Evolutionary conservation across 495 filamentous ascomycete genomes (phyloP).

Genomic region (Lasiosphaeria ovina): DNA sequence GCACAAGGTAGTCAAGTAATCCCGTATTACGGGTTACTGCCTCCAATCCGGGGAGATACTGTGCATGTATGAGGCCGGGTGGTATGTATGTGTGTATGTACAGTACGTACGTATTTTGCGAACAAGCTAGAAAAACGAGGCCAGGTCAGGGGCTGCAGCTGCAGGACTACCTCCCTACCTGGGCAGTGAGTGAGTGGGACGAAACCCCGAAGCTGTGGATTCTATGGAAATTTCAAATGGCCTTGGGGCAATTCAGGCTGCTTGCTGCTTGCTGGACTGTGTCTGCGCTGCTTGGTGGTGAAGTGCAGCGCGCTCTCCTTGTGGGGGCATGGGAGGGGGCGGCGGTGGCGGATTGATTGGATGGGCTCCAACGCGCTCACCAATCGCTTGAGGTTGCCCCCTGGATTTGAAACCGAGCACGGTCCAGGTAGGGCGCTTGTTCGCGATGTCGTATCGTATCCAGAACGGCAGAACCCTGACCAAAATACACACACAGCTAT

Average conservation of each 20-base stretch:
- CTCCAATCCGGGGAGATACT: too few relatives aligned
- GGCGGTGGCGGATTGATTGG: conserved; percentile 21
- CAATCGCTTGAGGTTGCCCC: conserved; percentile 25
- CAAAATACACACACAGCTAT: background rate
- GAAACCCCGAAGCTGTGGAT: conserved; percentile 11
- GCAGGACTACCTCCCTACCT: too few relatives aligned
- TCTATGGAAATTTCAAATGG: conserved; percentile 9
- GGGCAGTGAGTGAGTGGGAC: too few relatives aligned
- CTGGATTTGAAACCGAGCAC: conserved; percentile 32
- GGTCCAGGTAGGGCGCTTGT: conserved; percentile 30
- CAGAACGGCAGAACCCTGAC: background rate
- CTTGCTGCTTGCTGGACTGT: background rate
- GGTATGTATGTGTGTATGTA: too few relatives aligned
- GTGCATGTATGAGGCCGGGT: too few relatives aligned
- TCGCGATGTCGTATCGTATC: conserved; percentile 15
- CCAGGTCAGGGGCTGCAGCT: too few relatives aligned
- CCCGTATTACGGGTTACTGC: too few relatives aligned
- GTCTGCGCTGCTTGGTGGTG: conserved; percentile 12
- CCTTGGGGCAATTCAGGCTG: conserved; percentile 28
- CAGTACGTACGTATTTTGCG: too few relatives aligned
- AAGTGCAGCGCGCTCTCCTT: background rate
- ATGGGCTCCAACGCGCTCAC: conserved; percentile 21
- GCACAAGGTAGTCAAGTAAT: too few relatives aligned
- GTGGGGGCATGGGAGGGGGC: background rate
- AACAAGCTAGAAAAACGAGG: too few relatives aligned